Evolutionary conservation across 306 rosid genomes (phyloP), one percentile per base, ranked within the genome.

Genomic region (Oemleria cerasiformis): DNA sequence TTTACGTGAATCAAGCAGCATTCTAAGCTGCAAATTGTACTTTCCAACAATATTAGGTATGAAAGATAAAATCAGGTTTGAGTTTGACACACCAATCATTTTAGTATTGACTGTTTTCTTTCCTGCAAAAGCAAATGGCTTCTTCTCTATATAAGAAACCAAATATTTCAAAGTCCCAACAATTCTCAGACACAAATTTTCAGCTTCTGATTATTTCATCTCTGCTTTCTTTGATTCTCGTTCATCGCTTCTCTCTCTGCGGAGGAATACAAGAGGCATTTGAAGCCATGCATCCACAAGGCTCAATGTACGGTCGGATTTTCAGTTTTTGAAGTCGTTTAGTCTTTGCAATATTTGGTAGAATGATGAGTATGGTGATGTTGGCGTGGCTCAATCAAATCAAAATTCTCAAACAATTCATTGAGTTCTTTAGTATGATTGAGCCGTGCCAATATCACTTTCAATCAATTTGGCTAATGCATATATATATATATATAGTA

Each of bases 341-440:
- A 30, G 36, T 30, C 36, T 30, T 13, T 13, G 50, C 14, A 53
- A 11, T 23, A 5, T 55, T 21, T 55, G 61, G 20, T 64, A 38
- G 39, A 42, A 64, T 21, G 41, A 30, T 30, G 20, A 42, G 36
- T 30, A 30, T 39, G 62, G 13, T 68, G 86, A 85, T 85, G 75
- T 77, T 82, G 86, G 81, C 86, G 61, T 72, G 84, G 64, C 83
- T 82, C 84, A 82, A 82, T 82, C 86, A 82, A 39, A 85, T 65
- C 39, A 82, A 85, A 79, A 55, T 8, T 75, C 74, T 70, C 68
- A 19, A 77, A 77, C 43, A 9, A 25, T 44, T 36, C 5, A 54
- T 8, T 64, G 65, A 75, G 81, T 82, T 23, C 65, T 85, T 77
- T 79, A 69, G 77, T 85, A 38, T 77, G 79, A 82, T 79, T 82